Conservation (phyloP, 352 stramenopile genomes). For the Globisporangium yorkense region DNA sequence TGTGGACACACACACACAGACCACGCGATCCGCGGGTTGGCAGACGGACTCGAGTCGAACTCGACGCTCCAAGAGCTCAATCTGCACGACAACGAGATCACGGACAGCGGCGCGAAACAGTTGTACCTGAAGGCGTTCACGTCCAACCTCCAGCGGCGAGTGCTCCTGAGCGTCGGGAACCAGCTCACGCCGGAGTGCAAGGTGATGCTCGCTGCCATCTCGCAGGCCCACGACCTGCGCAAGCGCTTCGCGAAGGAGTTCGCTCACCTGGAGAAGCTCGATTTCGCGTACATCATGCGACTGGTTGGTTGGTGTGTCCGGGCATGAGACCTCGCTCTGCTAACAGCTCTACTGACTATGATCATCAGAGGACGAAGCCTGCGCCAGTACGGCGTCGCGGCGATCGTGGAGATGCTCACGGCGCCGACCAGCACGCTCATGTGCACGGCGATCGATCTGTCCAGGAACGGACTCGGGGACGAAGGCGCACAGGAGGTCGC, state of each 20-base stretch:
- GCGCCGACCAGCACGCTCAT: constrained; percentile 4
- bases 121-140: constrained; percentile 47
- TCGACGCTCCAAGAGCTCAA: constrained; percentile 38
- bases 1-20: constrained; percentile 17
- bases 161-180: constrained; percentile 34
- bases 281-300: constrained; percentile 22
- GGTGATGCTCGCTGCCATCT: constrained; percentile 43
- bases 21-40: constrained; percentile 24
- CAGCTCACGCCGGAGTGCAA: constrained; percentile 39
- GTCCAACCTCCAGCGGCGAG: constrained; percentile 33
- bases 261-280: constrained; percentile 23
- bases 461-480: constrained; percentile 47
- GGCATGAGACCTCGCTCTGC: no score
- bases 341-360: no score
- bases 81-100: constrained; percentile 47
- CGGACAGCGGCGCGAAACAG: constrained; percentile 33
- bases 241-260: constrained; percentile 47
- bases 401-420: constrained; percentile 34
- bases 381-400: constrained; percentile 41
- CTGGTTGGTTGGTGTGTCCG: no score
- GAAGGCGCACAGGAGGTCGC: constrained; percentile 46
- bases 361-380: constrained; percentile 25
- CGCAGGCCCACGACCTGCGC: constrained; percentile 46
- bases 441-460: constrained; percentile 43
- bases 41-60: constrained; percentile 41